phyloP scores from a whole-genome alignment of 345 rosid genomes.

The Fremontodendron californicum region DNA sequence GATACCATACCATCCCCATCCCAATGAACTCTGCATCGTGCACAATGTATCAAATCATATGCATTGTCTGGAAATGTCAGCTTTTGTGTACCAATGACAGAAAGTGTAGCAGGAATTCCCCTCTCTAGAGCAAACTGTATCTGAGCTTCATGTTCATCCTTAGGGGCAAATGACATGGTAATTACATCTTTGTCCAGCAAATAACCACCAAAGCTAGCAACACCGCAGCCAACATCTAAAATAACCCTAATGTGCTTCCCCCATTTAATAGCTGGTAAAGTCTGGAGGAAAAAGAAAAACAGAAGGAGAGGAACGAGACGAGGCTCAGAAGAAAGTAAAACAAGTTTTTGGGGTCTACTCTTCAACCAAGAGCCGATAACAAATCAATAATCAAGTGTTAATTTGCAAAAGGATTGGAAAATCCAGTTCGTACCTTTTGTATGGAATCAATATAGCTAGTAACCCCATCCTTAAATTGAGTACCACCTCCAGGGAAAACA shows the following conservation, averaged over 20 bases:
- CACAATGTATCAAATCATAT: constrained; percentile 87
- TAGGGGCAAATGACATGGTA: constrained; percentile 93
- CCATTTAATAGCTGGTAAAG: constrained; percentile 68
- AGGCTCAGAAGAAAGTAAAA: background rate
- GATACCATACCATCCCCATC: constrained; percentile 86
- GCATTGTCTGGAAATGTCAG: constrained; percentile 66
- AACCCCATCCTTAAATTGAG: constrained; percentile 88
- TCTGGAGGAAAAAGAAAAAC: constrained; percentile 27
- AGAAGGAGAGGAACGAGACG: background rate
- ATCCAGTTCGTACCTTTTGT: constrained; percentile 44
- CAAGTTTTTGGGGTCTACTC: background rate
- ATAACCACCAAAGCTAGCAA: constrained; percentile 91
- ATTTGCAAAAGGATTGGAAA: background rate
- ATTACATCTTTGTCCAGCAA: constrained; percentile 71
- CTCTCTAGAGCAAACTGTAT: constrained; percentile 93
- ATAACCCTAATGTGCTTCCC: constrained; percentile 64
- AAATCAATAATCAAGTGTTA: constrained; percentile 1
- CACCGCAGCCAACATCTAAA: constrained; percentile 92
- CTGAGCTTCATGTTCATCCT: constrained; percentile 99
- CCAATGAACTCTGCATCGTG: constrained; percentile 97
- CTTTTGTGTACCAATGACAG: constrained; percentile 85
- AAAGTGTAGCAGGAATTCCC: constrained; percentile 86
- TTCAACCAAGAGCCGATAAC: background rate
- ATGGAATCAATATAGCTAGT: constrained; percentile 56
- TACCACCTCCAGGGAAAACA: constrained; percentile 92